phyloP scores from a whole-genome alignment of 2,329 filamentous ascomycete genomes.

The Fusarium keratoplasticum region DNA sequence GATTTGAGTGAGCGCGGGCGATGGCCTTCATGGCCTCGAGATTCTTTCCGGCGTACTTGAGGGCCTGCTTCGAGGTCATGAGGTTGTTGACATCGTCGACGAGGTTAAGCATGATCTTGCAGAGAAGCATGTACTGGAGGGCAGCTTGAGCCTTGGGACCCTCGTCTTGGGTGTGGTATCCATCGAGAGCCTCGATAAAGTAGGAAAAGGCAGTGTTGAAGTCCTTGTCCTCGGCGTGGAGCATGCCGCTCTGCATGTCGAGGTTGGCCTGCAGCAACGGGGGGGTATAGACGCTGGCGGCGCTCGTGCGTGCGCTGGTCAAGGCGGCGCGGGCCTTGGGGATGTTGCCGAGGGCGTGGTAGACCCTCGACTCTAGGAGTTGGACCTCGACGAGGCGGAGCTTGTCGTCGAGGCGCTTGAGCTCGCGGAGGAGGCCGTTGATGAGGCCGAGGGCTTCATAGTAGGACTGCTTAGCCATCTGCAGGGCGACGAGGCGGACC shows the following conservation, averaged over 20 bases:
- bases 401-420: conserved; percentile 98
- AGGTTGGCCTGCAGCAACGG: conserved; percentile 94
- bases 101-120: conserved; percentile 99
- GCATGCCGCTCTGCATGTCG: conserved; percentile 99
- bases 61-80: conserved; percentile 94
- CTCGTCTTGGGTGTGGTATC: conserved; percentile 94
- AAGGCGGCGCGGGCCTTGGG: conserved; percentile 95
- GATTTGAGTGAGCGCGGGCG: conserved; percentile 92
- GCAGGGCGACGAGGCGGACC: conserved; percentile 90
- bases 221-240: conserved; percentile 98
- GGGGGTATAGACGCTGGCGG: conserved; percentile 96
- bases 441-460: conserved; percentile 97
- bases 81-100: conserved; percentile 96
- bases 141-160: conserved; percentile 91
- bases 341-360: conserved; percentile 97
- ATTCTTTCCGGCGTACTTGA: conserved; percentile 95
- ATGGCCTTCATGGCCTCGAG: conserved; percentile 99
- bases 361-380: conserved; percentile 94
- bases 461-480: conserved; percentile 98
- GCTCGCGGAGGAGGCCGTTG: conserved; percentile 93
- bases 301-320: conserved; percentile 92
- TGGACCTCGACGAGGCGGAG: conserved; percentile 97
- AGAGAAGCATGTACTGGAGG: conserved; percentile 98
- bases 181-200: conserved; percentile 98
- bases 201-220: conserved; percentile 99